Evolutionary conservation across 169 alveolate species (phyloP), one percentile per base, ranked within the genome.

Genomic region (Cryptosporidium muris): DNA sequence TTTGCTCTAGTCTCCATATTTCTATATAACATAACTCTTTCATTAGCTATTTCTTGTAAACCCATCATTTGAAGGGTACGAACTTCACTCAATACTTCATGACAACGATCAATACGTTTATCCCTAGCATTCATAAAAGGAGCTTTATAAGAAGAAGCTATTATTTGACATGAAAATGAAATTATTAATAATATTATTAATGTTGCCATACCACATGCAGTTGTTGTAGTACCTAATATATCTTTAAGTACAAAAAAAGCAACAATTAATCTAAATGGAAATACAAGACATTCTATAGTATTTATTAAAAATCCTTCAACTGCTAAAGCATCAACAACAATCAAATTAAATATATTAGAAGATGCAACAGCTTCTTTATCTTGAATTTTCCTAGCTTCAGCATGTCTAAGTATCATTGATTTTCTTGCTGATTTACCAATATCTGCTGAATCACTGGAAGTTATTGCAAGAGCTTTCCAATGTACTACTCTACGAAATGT

Each of bases 61-160:
- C 85, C 85, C 85, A 74, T 74, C 85, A 74, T 74, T 36, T 74
- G 85, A 25, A 74, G 56, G 3, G 85, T 74, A 36, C 85, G 38
- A 8, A 74, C 67, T 14, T 74, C 85, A 36, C 85, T 74, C 5
- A 74, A 47, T 8, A 74, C 85, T 37, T 74, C 85, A 34, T 74
- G 85, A 40, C 85, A 74, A 5, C 85, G 40, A 48, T 74, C 85
- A 16, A 74, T 74, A 25, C 85, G 52, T 49, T 58, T 74, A 34
- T 74, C 85, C 45, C 85, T 74, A 0, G 85, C 85, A 8, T 48
- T 12, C 85, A 74, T 74, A 38, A 74, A 74, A 7, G 85, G 85
- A n/a, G 85, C 58, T 42, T 74, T 74, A 48, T 74, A 74, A 2
- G 85, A 47, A 6, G 85, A 74, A 43, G 85, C 85, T 12, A 74